Conservation (phyloP, 1,284 basidiomycete genomes). For the Cutaneotrichosporon sp. region DNA sequence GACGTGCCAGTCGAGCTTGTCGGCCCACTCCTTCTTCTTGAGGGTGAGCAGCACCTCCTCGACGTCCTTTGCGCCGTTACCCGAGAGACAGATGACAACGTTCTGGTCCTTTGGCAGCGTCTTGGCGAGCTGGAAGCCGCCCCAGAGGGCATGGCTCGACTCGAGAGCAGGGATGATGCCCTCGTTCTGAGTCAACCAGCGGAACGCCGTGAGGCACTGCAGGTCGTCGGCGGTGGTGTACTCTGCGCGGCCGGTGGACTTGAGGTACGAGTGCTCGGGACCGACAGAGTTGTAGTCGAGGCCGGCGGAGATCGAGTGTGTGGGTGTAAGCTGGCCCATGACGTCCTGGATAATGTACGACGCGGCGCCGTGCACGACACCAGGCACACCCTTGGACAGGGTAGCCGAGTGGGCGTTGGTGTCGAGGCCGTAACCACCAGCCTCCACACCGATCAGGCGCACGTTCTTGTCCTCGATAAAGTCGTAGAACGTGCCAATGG, state of each 20-base stretch:
- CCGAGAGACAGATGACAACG: slow-evolving; percentile 63
- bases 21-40: slow-evolving; percentile 66
- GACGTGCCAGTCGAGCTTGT: slow-evolving; percentile 79
- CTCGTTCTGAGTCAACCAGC: slow-evolving; percentile 82
- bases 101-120: slow-evolving; percentile 76
- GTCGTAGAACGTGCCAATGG: slow-evolving; percentile 94
- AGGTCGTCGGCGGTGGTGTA: slow-evolving; percentile 91
- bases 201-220: slow-evolving; percentile 86
- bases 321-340: slow-evolving; percentile 90
- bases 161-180: slow-evolving; percentile 98
- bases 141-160: slow-evolving; percentile 93
- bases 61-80: slow-evolving; percentile 46
- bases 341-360: slow-evolving; percentile 89
- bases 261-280: slow-evolving; percentile 95
- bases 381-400: slow-evolving; percentile 78
- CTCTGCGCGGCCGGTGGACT: slow-evolving; percentile 87
- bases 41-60: slow-evolving; percentile 43
- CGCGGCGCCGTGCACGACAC: slow-evolving; percentile 88
- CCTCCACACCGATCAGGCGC: slow-evolving; percentile 86
- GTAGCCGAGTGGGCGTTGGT: slow-evolving; percentile 88
- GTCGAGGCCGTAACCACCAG: slow-evolving; percentile 87
- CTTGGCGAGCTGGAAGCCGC: slow-evolving; percentile 77
- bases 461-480: slow-evolving; percentile 83
- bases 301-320: slow-evolving; percentile 91
- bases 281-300: slow-evolving; percentile 62